Evolutionary conservation across 177 flowering plant genomes (phyloP).

Genomic region (Telopea speciosissima): DNA sequence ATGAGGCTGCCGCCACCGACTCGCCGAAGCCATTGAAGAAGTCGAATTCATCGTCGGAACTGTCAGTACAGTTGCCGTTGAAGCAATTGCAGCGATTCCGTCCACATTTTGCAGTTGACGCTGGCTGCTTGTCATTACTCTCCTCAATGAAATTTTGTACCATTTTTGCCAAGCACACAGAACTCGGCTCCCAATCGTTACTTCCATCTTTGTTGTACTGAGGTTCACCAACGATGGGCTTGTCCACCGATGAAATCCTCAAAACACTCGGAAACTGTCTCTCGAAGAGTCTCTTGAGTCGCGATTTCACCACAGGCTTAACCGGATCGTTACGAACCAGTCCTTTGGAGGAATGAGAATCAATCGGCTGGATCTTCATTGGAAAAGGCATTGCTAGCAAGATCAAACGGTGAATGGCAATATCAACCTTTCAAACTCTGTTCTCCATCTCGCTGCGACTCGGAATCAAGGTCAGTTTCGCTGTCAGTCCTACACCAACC

Average conservation of each 20-base stretch:
- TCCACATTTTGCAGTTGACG: slow-evolving; percentile 40
- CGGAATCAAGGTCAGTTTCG: background rate
- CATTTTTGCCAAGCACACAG: slow-evolving; percentile 68
- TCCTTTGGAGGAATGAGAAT: slow-evolving; percentile 16
- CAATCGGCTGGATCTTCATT: slow-evolving; percentile 82
- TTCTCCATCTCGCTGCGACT: slow-evolving; percentile 4
- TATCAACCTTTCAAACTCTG: background rate
- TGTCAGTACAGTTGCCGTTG: slow-evolving; percentile 56
- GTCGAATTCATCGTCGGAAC: slow-evolving; percentile 79
- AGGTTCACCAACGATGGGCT: slow-evolving; percentile 22
- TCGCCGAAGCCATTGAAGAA: slow-evolving; percentile 33
- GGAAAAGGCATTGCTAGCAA: slow-evolving; percentile 33
- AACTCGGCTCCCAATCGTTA: slow-evolving; percentile 49
- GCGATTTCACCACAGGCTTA: slow-evolving; percentile 53
- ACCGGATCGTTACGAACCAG: slow-evolving; percentile 27
- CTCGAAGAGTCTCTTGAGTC: slow-evolving; percentile 65
- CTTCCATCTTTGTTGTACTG: slow-evolving; percentile 15
- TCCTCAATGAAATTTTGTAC: slow-evolving; percentile 86
- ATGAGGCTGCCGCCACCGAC: slow-evolving; percentile 24
- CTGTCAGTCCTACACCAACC: background rate
- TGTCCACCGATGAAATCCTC: slow-evolving; percentile 37
- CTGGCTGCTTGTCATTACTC: slow-evolving; percentile 46
- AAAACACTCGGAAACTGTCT: slow-evolving; percentile 45
- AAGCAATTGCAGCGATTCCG: slow-evolving; percentile 84
- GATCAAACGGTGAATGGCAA: background rate